These are phyloP conservation scores for Silene uniflora DNA, from an alignment of 148 eudicot species.

Conservation along the genomic window DNA sequence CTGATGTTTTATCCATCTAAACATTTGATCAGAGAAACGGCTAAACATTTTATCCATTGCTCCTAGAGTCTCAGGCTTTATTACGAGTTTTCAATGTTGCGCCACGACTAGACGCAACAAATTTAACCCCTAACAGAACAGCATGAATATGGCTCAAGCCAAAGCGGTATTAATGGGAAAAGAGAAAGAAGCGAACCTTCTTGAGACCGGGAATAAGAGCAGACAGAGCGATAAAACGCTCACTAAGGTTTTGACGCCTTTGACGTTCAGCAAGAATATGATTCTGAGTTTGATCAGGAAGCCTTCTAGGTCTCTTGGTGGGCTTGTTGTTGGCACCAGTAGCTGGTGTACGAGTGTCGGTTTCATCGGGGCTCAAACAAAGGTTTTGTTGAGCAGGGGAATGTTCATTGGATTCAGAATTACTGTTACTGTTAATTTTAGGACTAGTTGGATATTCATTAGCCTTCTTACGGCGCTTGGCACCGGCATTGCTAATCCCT, in stretches of 20 bases:
- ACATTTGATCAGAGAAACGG: background rate
- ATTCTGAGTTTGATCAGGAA: slow-evolving; percentile 26
- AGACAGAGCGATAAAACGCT: slow-evolving; percentile 44
- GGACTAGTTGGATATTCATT: slow-evolving; percentile 3
- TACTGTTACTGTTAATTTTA: slow-evolving; percentile 10
- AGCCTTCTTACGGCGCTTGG: background rate
- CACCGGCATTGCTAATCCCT: background rate
- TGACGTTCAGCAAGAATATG: slow-evolving; percentile 41
- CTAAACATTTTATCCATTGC: no score
- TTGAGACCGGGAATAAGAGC: slow-evolving; percentile 39
- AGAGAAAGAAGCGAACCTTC: slow-evolving; percentile 15
- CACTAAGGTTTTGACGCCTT: slow-evolving; percentile 40
- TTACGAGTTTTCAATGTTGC: no score
- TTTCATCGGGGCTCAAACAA: background rate
- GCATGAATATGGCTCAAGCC: no score
- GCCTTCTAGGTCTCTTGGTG: slow-evolving; percentile 19
- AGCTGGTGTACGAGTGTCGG: no score
- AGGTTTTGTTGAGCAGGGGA: background rate
- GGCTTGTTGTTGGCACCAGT: background rate
- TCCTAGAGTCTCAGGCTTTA: no score
- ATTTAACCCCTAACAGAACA: no score
- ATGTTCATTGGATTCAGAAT: slow-evolving; percentile 14
- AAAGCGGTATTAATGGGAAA: no score
- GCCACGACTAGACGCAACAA: no score
- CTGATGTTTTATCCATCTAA: slow-evolving; percentile 37